These are phyloP conservation scores for Pyrenophora teres DNA, from an alignment of 2,329 filamentous ascomycete species.

Conservation along the genomic window DNA sequence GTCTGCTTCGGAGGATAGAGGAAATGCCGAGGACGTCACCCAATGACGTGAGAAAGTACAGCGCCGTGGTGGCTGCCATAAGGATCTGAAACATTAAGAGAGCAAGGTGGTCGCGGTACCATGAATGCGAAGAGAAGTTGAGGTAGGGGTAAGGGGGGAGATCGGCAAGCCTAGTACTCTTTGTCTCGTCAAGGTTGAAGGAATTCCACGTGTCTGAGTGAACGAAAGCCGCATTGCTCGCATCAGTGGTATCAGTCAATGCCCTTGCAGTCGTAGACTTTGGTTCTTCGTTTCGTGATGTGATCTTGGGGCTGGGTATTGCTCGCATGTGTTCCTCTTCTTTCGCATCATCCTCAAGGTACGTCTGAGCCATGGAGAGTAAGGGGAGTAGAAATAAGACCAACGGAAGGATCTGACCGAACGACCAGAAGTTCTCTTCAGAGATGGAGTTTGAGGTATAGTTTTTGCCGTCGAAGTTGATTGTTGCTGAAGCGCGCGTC, in stretches of 20 bases:
- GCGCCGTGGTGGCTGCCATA: conserved; percentile 17
- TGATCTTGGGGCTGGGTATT: neutral
- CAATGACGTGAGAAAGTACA: conserved; percentile 20
- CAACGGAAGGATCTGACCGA: conserved; percentile 34
- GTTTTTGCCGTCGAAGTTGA: conserved; percentile 13
- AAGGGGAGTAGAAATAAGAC: conserved; percentile 29
- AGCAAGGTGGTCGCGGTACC: conserved; percentile 26
- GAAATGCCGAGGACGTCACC: conserved; percentile 25
- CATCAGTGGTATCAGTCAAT: neutral
- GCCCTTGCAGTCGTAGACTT: neutral
- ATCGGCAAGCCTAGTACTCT: neutral
- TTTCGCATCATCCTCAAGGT: conserved; percentile 32
- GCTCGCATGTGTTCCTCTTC: neutral
- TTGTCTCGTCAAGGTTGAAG: neutral
- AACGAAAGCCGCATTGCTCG: neutral
- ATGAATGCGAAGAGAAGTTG: conserved; percentile 15
- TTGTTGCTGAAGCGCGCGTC: conserved; percentile 17
- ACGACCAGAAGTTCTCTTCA: conserved; percentile 30
- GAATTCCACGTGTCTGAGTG: neutral
- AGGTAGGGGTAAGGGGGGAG: conserved; percentile 15
- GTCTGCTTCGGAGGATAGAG: conserved; percentile 19
- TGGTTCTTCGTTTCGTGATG: neutral
- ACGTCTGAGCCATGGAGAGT: conserved; percentile 30
- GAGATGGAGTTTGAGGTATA: conserved; percentile 15
- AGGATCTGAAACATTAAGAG: conserved; percentile 24